Evolutionary conservation across 768 basidiomycete genomes (phyloP).

Genomic region (Serpula lacrymans): DNA sequence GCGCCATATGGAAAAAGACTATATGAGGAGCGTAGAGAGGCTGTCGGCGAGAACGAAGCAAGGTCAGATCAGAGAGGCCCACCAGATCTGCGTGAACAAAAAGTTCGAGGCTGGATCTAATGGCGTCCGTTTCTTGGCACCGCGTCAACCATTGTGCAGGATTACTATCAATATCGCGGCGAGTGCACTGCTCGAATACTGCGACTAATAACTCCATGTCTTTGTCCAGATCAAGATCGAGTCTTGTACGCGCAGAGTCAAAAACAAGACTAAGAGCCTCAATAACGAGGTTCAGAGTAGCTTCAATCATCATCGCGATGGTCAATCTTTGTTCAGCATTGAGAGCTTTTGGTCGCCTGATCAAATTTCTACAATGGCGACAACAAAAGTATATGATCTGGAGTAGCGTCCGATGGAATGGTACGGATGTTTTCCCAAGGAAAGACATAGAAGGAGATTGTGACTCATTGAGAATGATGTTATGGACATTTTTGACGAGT

Average conservation of each 20-base stretch:
- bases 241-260: conserved; percentile 52
- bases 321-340: conserved; percentile 61
- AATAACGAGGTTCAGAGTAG: conserved; percentile 60
- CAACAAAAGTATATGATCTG: conserved; percentile 79
- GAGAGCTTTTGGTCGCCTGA: conserved; percentile 45
- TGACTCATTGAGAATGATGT: conserved; percentile 66
- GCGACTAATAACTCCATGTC: conserved; percentile 81
- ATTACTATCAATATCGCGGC: conserved; percentile 62
- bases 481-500: conserved; percentile 57
- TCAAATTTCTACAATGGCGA: conserved; percentile 54
- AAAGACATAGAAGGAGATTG: conserved; percentile 76
- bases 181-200: conserved; percentile 80
- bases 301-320: conserved; percentile 58
- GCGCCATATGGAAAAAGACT: conserved; percentile 81
- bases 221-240: conserved; percentile 64
- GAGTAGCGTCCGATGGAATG: conserved; percentile 79
- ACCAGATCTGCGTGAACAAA: conserved; percentile 65
- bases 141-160: conserved; percentile 74
- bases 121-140: conserved; percentile 78
- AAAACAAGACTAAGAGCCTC: conserved; percentile 67
- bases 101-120: conserved; percentile 71
- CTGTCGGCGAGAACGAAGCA: conserved; percentile 59
- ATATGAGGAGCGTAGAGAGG: conserved; percentile 76
- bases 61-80: conserved; percentile 62
- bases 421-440: conserved; percentile 55